Base-by-base conservation (phyloP, 495 filamentous ascomycete genomes). In the Filosporella fistucella region DNA sequence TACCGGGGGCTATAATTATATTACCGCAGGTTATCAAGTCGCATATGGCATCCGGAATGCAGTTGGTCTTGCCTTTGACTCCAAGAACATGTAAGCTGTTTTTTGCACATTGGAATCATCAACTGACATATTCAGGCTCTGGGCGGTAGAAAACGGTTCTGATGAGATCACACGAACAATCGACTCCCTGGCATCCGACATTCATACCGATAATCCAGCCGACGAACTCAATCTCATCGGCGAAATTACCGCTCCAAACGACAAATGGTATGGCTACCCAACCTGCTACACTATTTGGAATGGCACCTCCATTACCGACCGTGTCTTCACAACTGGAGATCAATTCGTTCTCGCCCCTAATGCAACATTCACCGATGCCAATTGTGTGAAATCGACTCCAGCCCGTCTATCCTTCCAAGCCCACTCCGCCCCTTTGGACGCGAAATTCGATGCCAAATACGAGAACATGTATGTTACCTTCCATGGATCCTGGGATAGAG, bases 31-130 rank as follows among this genome's bases (percentile, higher is more conserved):
- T 21, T 7, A 39, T 4, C 12, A 16, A 16, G 17, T 21, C 1
- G 36, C 16, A 39, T 39, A 39, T 18, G 36, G 36, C 13, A 16
- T 39, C 13, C 36, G 36, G 14, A 39, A 39, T 13, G 36, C 20
- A 13, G 36, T 39, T 21, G 36, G 36, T 12, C 36, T 39, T 18
- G 4, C 20, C 1, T 39, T 39, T 18, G 2, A 39, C 5, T 12
- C 16, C 13, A 39, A 39, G 8, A 39, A 39, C n/a, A 39, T 39
- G 36, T 39, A n/a, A n/a, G n/a, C n/a, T n/a, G n/a, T 37, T 20
- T 16, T 22, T 20, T 7, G n/a, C 36, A 39, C 36, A 6, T 1
- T 18, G 13, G 6, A 39, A 39, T 21, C 13, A 4, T 8, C 14
- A 39, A 1, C 20, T 13, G 9, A 22, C 23, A 18, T 39, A 1